These are phyloP conservation scores for Lipomyces orientalis DNA, from an alignment of 805 yeast genomes.

Conservation along the genomic window DNA sequence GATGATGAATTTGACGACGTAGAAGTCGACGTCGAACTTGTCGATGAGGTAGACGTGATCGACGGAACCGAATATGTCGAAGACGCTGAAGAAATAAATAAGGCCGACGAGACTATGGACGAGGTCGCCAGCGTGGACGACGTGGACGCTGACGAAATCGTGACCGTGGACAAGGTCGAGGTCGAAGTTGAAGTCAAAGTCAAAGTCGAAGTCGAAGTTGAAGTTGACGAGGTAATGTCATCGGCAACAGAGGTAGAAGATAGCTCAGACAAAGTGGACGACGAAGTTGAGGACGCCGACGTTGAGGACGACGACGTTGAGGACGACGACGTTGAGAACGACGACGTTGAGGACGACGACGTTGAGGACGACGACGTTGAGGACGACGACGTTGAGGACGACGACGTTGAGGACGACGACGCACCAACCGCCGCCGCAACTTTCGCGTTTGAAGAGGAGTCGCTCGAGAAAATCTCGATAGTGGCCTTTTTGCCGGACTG, in stretches of 20 bases:
- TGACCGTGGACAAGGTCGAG: conserved; percentile 7
- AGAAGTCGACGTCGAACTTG: conserved; percentile 12
- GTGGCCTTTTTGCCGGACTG: conserved; percentile 64
- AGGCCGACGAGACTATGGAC: neutral
- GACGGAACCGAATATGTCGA: neutral
- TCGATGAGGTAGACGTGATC: neutral
- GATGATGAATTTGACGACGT: conserved; percentile 10
- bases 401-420: conserved; percentile 3
- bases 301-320: neutral
- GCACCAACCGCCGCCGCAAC: conserved; percentile 1
- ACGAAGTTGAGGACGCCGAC: neutral
- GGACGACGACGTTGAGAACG: neutral
- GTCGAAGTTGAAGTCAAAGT: conserved; percentile 2
- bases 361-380: neutral
- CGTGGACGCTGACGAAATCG: conserved; percentile 1
- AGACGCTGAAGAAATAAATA: neutral
- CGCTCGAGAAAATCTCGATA: conserved; percentile 65
- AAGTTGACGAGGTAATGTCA: conserved; percentile 1
- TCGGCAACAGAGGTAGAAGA: too few relatives aligned
- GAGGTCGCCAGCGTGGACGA: conserved; percentile 9
- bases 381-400: conserved; percentile 7
- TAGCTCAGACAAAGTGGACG: neutral
- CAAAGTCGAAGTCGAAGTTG: neutral
- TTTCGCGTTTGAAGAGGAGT: conserved; percentile 5
- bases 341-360: neutral